These are phyloP conservation scores for Cytospora chrysosperma DNA, from an alignment of 2,329 filamentous ascomycete genomes.

Conservation along the genomic window DNA sequence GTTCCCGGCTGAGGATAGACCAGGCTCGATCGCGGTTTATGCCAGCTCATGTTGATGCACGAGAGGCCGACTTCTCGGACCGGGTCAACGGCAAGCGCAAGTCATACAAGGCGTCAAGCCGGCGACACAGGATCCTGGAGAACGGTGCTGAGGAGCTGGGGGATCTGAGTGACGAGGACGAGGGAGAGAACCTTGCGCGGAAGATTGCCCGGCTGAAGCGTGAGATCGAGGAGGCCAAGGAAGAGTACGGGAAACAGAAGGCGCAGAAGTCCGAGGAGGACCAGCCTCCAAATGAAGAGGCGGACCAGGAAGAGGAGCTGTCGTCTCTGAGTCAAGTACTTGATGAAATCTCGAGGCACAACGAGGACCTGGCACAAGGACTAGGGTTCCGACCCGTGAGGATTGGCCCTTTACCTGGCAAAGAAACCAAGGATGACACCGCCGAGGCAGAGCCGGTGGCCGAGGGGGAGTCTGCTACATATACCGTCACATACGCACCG, in stretches of 20 bases:
- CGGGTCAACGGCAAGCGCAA: conserved; percentile 79
- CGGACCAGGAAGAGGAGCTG: conserved; percentile 55
- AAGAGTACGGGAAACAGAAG: conserved; percentile 57
- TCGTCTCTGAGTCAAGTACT: conserved; percentile 70
- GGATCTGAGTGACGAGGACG: conserved; percentile 66
- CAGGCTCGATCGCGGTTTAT: conserved; percentile 80
- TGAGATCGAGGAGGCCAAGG: conserved; percentile 75
- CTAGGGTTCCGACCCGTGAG: conserved; percentile 28
- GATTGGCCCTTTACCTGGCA: conserved; percentile 27
- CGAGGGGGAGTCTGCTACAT: conserved; percentile 46
- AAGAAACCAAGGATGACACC: conserved; percentile 14
- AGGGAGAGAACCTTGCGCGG: conserved; percentile 72
- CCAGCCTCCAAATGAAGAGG: conserved; percentile 37
- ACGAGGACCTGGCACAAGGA: conserved; percentile 32
- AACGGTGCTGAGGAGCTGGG: conserved; percentile 67
- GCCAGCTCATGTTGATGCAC: conserved; percentile 71
- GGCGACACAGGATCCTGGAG: conserved; percentile 61
- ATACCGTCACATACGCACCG: conserved; percentile 64
- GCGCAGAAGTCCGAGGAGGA: conserved; percentile 38
- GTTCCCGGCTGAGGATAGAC: conserved; percentile 71
- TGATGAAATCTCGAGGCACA: conserved; percentile 57
- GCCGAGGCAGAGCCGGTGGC: conserved; percentile 30
- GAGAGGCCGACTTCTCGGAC: conserved; percentile 84
- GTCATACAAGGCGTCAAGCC: conserved; percentile 75
- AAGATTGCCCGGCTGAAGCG: conserved; percentile 80